Conservation (phyloP, 805 yeast species). For the Debaryomyces hansenii region DNA sequence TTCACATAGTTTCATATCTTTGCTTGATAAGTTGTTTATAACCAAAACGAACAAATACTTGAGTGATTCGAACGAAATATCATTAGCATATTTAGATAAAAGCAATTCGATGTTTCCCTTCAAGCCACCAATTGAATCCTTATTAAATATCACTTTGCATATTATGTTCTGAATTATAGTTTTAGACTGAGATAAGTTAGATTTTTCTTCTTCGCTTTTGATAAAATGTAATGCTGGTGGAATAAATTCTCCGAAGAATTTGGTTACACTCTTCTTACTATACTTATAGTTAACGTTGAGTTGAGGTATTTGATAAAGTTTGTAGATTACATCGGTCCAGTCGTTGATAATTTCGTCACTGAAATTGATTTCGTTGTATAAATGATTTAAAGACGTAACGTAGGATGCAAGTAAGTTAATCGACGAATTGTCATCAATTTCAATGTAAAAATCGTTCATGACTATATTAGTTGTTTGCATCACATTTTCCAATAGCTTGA, state of each 20-base stretch:
- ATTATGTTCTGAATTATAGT: constrained; percentile 1
- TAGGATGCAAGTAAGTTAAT: constrained; percentile 26
- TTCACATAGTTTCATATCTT: constrained; percentile 46
- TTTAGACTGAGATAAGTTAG: not conserved
- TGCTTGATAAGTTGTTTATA: constrained; percentile 29
- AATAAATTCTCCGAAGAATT: constrained; percentile 25
- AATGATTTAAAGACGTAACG: constrained; percentile 6
- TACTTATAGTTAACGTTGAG: constrained; percentile 20
- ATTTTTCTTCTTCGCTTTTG: not conserved
- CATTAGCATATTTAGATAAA: constrained; percentile 16
- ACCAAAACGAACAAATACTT: constrained; percentile 22
- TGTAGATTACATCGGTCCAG: constrained; percentile 27
- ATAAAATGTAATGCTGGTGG: constrained; percentile 13
- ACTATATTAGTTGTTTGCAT: constrained; percentile 19
- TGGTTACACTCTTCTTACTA: constrained; percentile 29
- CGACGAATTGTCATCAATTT: constrained; percentile 31
- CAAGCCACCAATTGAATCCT: constrained; percentile 16
- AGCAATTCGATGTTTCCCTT: constrained; percentile 29
- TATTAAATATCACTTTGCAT: constrained; percentile 12
- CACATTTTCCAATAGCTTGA: constrained; percentile 15
- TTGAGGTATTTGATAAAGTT: constrained; percentile 23
- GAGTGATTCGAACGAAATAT: constrained; percentile 10
- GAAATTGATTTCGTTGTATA: constrained; percentile 17
- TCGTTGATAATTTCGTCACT: constrained; percentile 15
- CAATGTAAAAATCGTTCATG: constrained; percentile 23